Percentiles rank a stretch among this genome's conserved stretches.
phyloP scores from a whole-genome alignment of 1,139 yeast species.

The Protomyces macrosporus region DNA sequence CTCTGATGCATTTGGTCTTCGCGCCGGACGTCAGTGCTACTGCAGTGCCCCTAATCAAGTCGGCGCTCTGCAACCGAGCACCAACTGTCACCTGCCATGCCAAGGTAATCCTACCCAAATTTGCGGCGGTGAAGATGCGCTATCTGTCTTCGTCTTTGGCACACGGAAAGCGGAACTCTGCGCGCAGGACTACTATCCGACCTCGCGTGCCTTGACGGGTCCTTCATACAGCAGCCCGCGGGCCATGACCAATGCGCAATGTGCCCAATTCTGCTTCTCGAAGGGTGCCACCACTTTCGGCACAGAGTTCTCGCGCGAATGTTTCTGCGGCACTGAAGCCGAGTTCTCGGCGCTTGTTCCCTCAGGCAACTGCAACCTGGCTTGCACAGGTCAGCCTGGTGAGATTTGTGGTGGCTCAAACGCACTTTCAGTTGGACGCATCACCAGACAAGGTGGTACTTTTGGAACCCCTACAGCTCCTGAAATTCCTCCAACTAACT shows the following conservation, averaged over 20 bases:
- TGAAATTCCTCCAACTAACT: not conserved
- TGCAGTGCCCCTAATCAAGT: not conserved
- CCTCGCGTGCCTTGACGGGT: slow-evolving; percentile 1
- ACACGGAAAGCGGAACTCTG: not conserved
- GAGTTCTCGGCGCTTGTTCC: not conserved
- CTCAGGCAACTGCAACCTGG: not conserved
- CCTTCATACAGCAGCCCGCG: not conserved
- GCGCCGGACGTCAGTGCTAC: not conserved
- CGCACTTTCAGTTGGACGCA: not conserved
- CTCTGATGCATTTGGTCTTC: not conserved
- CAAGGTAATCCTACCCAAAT: slow-evolving; percentile 1
- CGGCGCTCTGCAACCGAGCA: not conserved
- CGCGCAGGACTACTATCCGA: slow-evolving; percentile 4
- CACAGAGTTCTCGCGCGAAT: not conserved
- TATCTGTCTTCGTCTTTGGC: not conserved
- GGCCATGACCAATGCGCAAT: not conserved
- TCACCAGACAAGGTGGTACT: too few species aligned
- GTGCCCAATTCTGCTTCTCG: not conserved
- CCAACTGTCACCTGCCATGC: not conserved
- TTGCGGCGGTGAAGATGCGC: slow-evolving; percentile 8
- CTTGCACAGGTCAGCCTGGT: not conserved
- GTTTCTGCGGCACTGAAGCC: not conserved
- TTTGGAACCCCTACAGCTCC: too few species aligned
- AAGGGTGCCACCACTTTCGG: not conserved
- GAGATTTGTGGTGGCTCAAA: not conserved